A percentile compares a stretch with the other conserved stretches of the same genome.
These are phyloP conservation scores for Aspergillus bertholletiae DNA, from an alignment of 495 filamentous ascomycete species.

Conservation along the genomic window DNA sequence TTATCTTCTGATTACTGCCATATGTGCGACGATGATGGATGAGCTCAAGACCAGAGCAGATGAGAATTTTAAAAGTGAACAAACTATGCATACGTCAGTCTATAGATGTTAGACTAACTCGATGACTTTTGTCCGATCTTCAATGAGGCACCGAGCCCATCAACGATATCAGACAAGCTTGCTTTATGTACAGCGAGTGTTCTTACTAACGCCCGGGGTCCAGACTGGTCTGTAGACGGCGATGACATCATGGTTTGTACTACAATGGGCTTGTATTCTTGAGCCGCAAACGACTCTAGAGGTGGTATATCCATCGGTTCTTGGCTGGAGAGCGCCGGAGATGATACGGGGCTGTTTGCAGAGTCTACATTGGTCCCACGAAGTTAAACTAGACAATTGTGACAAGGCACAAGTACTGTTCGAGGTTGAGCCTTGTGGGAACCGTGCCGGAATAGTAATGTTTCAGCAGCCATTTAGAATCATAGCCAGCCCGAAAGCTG, in stretches of 20 bases:
- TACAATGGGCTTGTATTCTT: not conserved
- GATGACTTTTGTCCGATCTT: not conserved
- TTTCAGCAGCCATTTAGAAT: conserved; percentile 8
- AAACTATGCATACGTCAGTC: conserved; percentile 10
- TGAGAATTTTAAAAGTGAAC: conserved; percentile 1
- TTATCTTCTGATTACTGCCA: not conserved
- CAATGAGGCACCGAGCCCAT: not conserved
- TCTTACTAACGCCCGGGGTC: not conserved
- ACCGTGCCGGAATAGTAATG: not conserved
- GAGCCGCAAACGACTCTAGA: not conserved
- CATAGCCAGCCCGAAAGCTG: conserved; percentile 2
- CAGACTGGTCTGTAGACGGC: not conserved
- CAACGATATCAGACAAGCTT: not conserved
- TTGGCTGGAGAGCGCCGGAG: too few species aligned
- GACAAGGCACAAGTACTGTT: too few species aligned
- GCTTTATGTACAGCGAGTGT: not conserved
- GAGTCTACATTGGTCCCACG: too few species aligned
- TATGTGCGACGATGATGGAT: conserved; percentile 6
- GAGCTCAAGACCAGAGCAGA: not conserved
- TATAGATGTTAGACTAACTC: conserved; percentile 14
- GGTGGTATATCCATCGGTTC: too few species aligned
- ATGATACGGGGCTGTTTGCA: too few species aligned
- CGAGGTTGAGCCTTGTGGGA: too few species aligned
- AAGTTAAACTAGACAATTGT: too few species aligned
- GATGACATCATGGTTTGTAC: conserved; percentile 1